phyloP scores from a whole-genome alignment of 805 yeast genomes.

The Blastobotrys terrestris region DNA sequence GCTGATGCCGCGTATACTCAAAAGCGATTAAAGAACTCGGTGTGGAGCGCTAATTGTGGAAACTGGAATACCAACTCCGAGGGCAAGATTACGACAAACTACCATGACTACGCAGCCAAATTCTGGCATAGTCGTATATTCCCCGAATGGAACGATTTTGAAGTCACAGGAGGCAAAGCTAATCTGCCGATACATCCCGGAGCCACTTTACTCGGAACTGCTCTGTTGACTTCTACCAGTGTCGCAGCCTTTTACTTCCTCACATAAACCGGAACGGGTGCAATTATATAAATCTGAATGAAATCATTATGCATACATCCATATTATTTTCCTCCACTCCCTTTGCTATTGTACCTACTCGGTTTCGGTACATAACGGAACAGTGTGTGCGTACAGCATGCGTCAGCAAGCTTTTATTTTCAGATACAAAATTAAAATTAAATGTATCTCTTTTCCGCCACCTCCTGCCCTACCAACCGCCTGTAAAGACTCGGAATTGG shows the following conservation, averaged over 20 bases:
- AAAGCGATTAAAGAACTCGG: conserved; percentile 6
- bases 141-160: conserved; percentile 12
- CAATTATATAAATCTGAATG: no score
- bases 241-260: background rate
- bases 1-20: conserved; percentile 8
- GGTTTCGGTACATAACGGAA: no score
- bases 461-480: background rate
- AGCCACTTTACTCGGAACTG: background rate
- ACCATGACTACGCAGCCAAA: conserved; percentile 13
- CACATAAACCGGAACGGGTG: background rate
- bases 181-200: conserved; percentile 7
- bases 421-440: no score
- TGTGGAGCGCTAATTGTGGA: conserved; percentile 13
- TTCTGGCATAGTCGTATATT: conserved; percentile 10
- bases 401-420: no score
- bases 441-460: no score
- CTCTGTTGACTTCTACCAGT: background rate
- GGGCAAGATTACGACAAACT: conserved; percentile 13
- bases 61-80: conserved; percentile 14
- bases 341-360: no score
- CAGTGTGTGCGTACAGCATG: no score
- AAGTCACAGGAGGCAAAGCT: conserved; percentile 9
- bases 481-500: background rate
- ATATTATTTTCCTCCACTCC: background rate
- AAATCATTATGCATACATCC: background rate